Evolutionary conservation across 441 rosid genomes (phyloP), one percentile per base, ranked within the genome.

Genomic region (Macaranga tanarius): DNA sequence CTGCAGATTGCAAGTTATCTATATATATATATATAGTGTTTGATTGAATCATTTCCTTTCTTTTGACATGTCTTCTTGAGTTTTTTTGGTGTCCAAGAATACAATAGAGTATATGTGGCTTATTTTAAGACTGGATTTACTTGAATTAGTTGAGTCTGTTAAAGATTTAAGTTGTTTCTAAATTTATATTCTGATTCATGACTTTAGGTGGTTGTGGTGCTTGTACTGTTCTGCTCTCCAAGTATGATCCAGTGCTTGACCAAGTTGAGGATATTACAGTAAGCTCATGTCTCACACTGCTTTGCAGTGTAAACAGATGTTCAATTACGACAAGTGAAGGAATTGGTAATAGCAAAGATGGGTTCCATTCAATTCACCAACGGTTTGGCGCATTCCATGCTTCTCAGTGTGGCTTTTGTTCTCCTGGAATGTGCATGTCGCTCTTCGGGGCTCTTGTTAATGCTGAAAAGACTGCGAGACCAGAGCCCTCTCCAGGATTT

Each of bases 141-240:
- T 58, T 58, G 6, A 58, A 23, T 23, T 9, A 10, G 19, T 13
- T 60, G 19, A 28, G 38, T n/a, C 48, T 38, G 13, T 40, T 26
- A 34, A 45, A 42, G 5, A n/a, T 62, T 70, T 20, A n/a, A 48
- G 2, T n/a, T 28, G 16, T 70, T 42, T 12, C n/a, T 70, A n/a
- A 70, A 6, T 16, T 25, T 67, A 3, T 15, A 10, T 61, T 38
- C 26, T 23, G 47, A 31, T 73, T 62, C 34, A 7, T 65, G 66
- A 23, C 73, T 81, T 65, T 82, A 95, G 97, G 99, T 77, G 97
- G 96, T 62, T 95, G 99, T 73, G 99, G 97, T 45, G 93, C 99
- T 74, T 91, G 99, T 75, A 79, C 88, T 80, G 97, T 91, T 61
- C 84, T 92, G 26, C 83, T 91, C 72, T 92, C 99, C 42, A 91